These are phyloP conservation scores for Wallacemonas sp. DNA, from an alignment of 208 protist species.

Conservation along the genomic window DNA sequence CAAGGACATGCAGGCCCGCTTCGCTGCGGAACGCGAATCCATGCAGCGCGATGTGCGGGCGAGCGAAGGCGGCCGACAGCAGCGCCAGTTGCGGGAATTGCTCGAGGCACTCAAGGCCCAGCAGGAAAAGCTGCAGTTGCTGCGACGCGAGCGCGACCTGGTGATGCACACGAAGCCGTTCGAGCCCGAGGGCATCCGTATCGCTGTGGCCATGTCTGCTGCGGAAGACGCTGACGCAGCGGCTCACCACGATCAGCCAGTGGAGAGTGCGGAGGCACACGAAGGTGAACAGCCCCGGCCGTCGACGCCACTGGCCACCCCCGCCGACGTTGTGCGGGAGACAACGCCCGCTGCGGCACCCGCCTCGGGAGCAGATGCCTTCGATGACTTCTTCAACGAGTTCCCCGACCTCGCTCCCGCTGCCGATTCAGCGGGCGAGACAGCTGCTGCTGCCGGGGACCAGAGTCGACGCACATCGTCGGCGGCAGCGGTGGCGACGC, in stretches of 20 bases:
- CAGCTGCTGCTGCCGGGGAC: not conserved
- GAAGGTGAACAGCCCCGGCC: not conserved
- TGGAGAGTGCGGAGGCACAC: not conserved
- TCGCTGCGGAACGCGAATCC: slow-evolving; percentile 16
- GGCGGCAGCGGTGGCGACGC: not conserved
- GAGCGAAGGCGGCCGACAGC: slow-evolving; percentile 30
- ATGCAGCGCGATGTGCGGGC: slow-evolving; percentile 30
- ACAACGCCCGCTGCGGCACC: no score
- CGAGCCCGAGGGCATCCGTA: slow-evolving; percentile 21
- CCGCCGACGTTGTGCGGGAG: no score
- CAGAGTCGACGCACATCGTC: not conserved
- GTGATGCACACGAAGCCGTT: slow-evolving; percentile 22
- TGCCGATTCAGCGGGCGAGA: not conserved
- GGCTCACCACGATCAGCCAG: not conserved
- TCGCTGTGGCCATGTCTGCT: slow-evolving; percentile 2
- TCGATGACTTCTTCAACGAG: slow-evolving; percentile 10
- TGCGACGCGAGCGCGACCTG: slow-evolving; percentile 30
- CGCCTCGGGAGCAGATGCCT: not conserved
- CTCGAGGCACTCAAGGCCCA: not conserved
- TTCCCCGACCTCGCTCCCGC: not conserved
- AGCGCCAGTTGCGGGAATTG: slow-evolving; percentile 34
- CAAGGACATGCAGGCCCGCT: slow-evolving; percentile 19
- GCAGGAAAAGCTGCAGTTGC: slow-evolving; percentile 10
- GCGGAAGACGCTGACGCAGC: not conserved
- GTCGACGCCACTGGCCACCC: no score